Percentiles rank a stretch among this genome's conserved stretches.
Conservation (phyloP, 345 rosid species). For the Rhodamnia argentea region DNA sequence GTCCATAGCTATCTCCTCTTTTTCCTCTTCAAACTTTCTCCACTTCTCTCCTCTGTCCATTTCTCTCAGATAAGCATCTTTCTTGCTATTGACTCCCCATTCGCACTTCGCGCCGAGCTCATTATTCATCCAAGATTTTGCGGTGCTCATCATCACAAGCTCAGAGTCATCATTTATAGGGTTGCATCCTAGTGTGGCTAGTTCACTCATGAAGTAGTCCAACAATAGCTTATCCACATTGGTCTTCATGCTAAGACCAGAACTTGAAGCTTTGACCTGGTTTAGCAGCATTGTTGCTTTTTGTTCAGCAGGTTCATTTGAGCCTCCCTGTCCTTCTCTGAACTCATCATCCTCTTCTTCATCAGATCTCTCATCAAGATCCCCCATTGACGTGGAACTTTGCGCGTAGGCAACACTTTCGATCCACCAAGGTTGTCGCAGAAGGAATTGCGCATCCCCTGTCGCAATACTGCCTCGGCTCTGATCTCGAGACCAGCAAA, state of each 20-base stretch:
- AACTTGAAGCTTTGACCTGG: neutral
- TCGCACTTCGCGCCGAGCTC: neutral
- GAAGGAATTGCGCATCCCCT: neutral
- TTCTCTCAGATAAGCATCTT: conserved; percentile 1
- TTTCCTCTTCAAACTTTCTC: conserved; percentile 1
- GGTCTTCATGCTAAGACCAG: neutral
- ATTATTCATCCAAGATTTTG: neutral
- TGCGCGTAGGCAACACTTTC: neutral
- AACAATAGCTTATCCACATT: neutral
- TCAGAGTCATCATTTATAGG: neutral
- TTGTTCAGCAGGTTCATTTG: neutral
- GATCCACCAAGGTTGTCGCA: neutral
- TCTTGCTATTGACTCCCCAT: conserved; percentile 7
- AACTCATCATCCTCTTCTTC: neutral
- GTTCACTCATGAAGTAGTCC: conserved; percentile 4
- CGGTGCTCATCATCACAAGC: neutral
- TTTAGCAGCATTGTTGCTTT: neutral
- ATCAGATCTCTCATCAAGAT: conserved; percentile 15
- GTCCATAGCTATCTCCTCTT: neutral
- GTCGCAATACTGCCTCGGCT: conserved; percentile 10
- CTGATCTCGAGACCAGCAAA: conserved; percentile 25
- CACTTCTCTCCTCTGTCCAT: conserved; percentile 9
- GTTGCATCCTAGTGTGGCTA: neutral
- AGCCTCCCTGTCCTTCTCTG: neutral
- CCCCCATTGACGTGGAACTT: neutral